Base-by-base conservation (phyloP, 495 filamentous ascomycete genomes). In the Bryoglossum gracile region DNA sequence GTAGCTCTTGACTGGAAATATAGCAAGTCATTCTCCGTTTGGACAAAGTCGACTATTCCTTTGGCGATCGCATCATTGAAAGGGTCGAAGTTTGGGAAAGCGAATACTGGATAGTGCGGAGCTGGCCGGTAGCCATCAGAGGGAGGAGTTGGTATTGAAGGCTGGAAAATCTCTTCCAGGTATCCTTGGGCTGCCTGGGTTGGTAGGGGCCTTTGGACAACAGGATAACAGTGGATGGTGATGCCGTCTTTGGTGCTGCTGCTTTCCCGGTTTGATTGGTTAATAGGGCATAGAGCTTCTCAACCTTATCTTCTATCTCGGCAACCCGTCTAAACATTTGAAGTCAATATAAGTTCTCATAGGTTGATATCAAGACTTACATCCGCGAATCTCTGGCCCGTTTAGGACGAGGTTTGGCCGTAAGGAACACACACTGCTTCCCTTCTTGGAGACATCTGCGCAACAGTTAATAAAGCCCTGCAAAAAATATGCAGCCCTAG, bases 271-370 rank as follows among this genome's bases (percentile, higher is more conserved):
- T 14, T 23, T 25, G 22, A n/a, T 37, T 34, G 17, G 42, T 23
- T 24, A 61, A 24, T 17, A 61, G 34, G 8, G 51, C 56, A 25
- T 48, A 38, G 8, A 61, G 18, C 1, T 42, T 47, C 21, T 61
- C 59, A 4, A 61, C 50, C 32, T 47, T 56, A 49, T 61, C 48
- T 50, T 61, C 59, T 52, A 62, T 54, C 25, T 58, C 59, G 16
- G 49, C 56, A 22, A 62, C 59, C 3, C 59, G 48, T 8, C 55
- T 59, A 32, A 14, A 21, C 4, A 13, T 13, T 8, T 21, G 3
- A 30, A 32, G 39, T 49, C 36, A 45, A 32, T 18, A 30, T 3
- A n/a, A 9, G 28, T 8, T 17, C 1, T 13, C 21, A 21, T 33
- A 13, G 11, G 24, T 18, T 42, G 23, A 2, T 11, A 32, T 16